Percentiles rank a stretch among this genome's conserved stretches.
Evolutionary conservation across 768 basidiomycete species (phyloP).

Genomic region (Plicaturopsis crispa): DNA sequence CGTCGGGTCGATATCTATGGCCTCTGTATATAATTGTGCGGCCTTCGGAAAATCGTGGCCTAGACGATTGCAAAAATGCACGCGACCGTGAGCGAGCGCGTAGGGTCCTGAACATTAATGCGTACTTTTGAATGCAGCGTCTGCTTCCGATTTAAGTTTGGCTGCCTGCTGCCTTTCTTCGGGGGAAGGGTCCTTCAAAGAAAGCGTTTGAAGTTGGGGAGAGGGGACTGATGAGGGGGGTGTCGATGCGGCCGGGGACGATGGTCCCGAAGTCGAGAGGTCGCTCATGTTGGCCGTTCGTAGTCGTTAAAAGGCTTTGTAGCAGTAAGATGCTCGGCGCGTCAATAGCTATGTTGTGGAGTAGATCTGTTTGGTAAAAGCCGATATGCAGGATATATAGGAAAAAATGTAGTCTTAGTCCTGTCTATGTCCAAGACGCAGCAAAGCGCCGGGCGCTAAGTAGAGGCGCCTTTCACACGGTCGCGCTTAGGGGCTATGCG

Average conservation of each 20-base stretch:
- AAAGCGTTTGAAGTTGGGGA: slow-evolving; percentile 46
- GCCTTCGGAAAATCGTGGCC: slow-evolving; percentile 75
- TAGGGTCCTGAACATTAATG: slow-evolving; percentile 4
- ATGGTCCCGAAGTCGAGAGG: slow-evolving; percentile 23
- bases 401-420: too few relatives aligned
- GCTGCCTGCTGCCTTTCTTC: slow-evolving; percentile 62
- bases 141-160: slow-evolving; percentile 77
- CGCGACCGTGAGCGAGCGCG: slow-evolving; percentile 1
- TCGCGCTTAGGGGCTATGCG: too few relatives aligned
- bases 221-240: slow-evolving; percentile 52
- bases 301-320: too few relatives aligned
- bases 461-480: too few relatives aligned
- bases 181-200: slow-evolving; percentile 47
- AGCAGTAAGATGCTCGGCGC: too few relatives aligned
- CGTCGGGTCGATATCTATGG: slow-evolving; percentile 80
- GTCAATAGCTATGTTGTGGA: too few relatives aligned
- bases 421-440: too few relatives aligned
- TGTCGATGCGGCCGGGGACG: slow-evolving; percentile 41
- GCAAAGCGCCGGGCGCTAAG: too few relatives aligned
- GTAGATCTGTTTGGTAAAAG: too few relatives aligned
- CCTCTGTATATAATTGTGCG: slow-evolving; percentile 71
- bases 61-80: slow-evolving; percentile 18
- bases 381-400: too few relatives aligned
- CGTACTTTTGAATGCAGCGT: slow-evolving; percentile 77
- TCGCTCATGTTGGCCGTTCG: neutral